Percentiles rank a stretch among this genome's conserved stretches.
These are phyloP conservation scores for Breynia disticha DNA, from an alignment of 441 rosid genomes.

Conservation along the genomic window DNA sequence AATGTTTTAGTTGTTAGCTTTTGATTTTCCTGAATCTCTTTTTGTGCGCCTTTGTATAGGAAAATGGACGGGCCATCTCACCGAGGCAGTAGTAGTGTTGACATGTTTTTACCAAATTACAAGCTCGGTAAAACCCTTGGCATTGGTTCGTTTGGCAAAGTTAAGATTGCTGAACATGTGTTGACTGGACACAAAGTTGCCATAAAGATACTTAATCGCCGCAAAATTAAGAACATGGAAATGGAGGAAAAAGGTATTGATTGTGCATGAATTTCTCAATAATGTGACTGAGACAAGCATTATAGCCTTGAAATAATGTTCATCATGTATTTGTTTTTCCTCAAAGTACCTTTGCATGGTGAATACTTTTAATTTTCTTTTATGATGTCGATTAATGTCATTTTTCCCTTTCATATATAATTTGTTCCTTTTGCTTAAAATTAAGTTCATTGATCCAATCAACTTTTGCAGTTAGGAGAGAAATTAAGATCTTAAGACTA, in stretches of 20 bases:
- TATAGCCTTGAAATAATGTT: background rate
- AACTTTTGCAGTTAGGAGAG: conserved; percentile 45
- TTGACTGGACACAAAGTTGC: conserved; percentile 46
- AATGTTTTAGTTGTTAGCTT: background rate
- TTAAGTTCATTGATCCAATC: background rate
- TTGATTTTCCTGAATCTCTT: background rate
- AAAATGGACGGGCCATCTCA: conserved; percentile 68
- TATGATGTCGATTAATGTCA: background rate
- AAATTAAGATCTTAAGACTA: conserved; percentile 57
- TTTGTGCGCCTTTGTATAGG: conserved; percentile 9
- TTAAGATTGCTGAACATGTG: conserved; percentile 88
- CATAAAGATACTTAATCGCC: conserved; percentile 7
- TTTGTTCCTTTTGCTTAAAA: background rate
- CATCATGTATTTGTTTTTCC: too few relatives aligned
- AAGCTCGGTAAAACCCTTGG: conserved; percentile 94
- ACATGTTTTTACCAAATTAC: conserved; percentile 54
- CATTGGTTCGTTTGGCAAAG: conserved; percentile 94
- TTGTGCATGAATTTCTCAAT: too few relatives aligned
- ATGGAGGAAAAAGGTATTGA: conserved; percentile 10
- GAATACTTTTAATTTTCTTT: background rate
- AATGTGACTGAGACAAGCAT: background rate
- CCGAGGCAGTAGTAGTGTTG: conserved; percentile 43
- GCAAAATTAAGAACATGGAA: conserved; percentile 9
- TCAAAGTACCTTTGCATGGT: background rate
- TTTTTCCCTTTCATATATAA: background rate